Conservation (phyloP, 441 rosid species). For the Aleurites moluccanus region DNA sequence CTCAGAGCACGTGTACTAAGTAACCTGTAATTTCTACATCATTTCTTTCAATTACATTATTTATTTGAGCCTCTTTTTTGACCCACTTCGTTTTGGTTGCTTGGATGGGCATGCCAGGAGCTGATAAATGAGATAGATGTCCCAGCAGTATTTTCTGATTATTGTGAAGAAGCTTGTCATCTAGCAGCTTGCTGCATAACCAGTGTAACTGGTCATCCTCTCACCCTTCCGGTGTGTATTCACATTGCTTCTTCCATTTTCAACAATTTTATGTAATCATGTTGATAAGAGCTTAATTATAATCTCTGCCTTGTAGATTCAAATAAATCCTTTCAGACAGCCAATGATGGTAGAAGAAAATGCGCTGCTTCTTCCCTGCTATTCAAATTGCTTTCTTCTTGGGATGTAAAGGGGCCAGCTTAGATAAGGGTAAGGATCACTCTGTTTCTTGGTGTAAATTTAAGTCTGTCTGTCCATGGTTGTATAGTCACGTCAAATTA, state of each 20-base stretch:
- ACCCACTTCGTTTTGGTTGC: neutral
- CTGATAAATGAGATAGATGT: conserved; percentile 62
- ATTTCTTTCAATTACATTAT: neutral
- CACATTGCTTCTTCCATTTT: conserved; percentile 16
- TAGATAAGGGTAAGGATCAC: neutral
- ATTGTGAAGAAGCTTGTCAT: conserved; percentile 97
- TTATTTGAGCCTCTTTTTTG: neutral
- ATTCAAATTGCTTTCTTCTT: conserved; percentile 87
- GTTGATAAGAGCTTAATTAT: conserved; percentile 18
- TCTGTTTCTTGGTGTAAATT: neutral
- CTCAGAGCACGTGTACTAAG: too few species aligned
- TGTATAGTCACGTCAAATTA: neutral
- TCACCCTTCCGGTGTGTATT: conserved; percentile 49
- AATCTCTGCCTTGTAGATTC: conserved; percentile 52
- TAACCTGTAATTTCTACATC: conserved; percentile 3
- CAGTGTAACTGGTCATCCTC: conserved; percentile 51
- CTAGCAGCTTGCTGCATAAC: conserved; percentile 66
- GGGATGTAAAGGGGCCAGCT: conserved; percentile 42
- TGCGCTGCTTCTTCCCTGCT: conserved; percentile 76
- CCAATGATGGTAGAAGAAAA: conserved; percentile 78
- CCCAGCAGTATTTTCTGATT: conserved; percentile 81
- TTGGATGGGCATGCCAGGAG: conserved; percentile 45
- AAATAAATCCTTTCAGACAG: conserved; percentile 90
- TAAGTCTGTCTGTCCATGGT: neutral
- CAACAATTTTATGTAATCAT: neutral